phyloP scores from a whole-genome alignment of 495 filamentous ascomycete species.

The Podospora pseudoanserina region DNA sequence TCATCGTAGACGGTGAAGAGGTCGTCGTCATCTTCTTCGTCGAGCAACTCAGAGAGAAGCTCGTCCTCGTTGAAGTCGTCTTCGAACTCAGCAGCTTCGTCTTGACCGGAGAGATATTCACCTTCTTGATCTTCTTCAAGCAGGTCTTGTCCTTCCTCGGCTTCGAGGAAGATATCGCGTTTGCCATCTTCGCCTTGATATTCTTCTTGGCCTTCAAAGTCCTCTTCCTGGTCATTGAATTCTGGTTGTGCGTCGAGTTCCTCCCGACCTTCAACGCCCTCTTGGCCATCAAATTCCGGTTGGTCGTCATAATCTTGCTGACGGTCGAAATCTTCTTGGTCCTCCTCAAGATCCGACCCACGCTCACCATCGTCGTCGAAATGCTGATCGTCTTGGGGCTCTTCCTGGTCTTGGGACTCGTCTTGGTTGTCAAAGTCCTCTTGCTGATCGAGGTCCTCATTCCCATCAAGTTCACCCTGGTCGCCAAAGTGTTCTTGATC shows the following conservation, averaged over 20 bases:
- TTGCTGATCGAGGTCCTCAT: not conserved
- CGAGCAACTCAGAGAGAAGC: not conserved
- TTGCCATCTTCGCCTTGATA: not conserved
- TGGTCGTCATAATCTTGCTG: not conserved
- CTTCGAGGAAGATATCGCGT: not conserved
- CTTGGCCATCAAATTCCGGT: not conserved
- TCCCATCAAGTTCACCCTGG: not conserved
- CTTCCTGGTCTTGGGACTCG: not conserved
- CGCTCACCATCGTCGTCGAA: not conserved
- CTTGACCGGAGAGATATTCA: not conserved
- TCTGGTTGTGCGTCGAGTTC: not conserved
- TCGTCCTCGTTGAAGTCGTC: not conserved
- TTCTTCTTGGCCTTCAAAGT: not conserved
- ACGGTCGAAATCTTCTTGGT: not conserved
- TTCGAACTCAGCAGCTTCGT: not conserved
- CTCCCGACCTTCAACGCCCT: not conserved
- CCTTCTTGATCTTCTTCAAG: not conserved
- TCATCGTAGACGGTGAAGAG: conserved; percentile 9
- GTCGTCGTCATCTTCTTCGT: conserved; percentile 3
- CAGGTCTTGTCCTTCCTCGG: not conserved
- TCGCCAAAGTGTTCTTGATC: not conserved
- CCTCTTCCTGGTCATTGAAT: not conserved
- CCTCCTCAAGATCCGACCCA: not conserved
- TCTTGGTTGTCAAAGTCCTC: not conserved
- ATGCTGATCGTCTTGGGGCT: not conserved